Conservation (phyloP, 1,139 yeast species). For the Saccharomyces hybrid region DNA sequence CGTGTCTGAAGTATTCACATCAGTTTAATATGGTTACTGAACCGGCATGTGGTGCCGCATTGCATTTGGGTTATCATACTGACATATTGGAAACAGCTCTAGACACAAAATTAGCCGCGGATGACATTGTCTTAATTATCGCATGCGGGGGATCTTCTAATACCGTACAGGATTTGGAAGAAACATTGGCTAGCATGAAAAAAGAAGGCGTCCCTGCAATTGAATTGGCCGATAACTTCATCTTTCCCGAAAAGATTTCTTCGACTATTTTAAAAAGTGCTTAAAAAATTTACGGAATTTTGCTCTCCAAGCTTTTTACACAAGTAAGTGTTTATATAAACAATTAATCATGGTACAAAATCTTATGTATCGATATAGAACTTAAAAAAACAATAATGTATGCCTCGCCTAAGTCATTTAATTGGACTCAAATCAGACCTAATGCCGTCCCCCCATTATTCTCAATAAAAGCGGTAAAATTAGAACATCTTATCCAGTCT, state of each 20-base stretch:
- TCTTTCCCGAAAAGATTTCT: neutral
- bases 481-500: too few species aligned
- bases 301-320: too few species aligned
- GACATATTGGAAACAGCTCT: slow-evolving; percentile 33
- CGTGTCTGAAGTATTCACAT: slow-evolving; percentile 43
- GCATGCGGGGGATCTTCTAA: slow-evolving; percentile 63
- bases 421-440: too few species aligned
- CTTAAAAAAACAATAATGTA: too few species aligned
- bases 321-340: too few species aligned
- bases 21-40: slow-evolving; percentile 49
- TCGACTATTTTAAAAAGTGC: neutral
- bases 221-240: neutral
- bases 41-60: slow-evolving; percentile 72
- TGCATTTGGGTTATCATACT: slow-evolving; percentile 43
- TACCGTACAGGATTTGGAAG: slow-evolving; percentile 30
- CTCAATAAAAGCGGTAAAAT: too few species aligned
- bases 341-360: too few species aligned
- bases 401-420: too few species aligned
- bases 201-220: slow-evolving; percentile 4
- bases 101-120: slow-evolving; percentile 31
- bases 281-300: neutral
- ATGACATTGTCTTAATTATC: slow-evolving; percentile 48
- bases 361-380: too few species aligned
- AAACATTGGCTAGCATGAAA: slow-evolving; percentile 5
- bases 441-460: too few species aligned